Conservation (phyloP, 305 asterid genomes). For the Solanum hybrid region DNA sequence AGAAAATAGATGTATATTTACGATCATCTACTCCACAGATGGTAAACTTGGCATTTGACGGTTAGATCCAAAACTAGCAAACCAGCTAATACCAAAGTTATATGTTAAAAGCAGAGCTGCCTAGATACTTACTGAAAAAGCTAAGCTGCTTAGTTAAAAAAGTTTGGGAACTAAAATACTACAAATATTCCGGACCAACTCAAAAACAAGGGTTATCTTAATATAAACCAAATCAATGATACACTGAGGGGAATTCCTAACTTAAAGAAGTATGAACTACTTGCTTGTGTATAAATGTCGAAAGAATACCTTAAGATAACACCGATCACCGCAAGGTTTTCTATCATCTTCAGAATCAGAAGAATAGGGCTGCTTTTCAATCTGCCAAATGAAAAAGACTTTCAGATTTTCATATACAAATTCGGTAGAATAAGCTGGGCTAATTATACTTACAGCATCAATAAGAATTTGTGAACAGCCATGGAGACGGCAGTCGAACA, state of each 20-base stretch:
- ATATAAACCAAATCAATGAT: not conserved
- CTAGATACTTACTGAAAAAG: not conserved
- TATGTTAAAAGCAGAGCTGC: not conserved
- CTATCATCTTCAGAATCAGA: slow-evolving; percentile 58
- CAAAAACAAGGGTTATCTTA: not conserved
- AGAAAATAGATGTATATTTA: not conserved
- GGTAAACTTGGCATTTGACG: not conserved
- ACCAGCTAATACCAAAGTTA: not conserved
- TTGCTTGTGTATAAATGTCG: not conserved
- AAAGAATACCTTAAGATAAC: slow-evolving; percentile 71
- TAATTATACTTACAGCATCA: slow-evolving; percentile 50
- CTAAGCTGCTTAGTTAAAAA: not conserved
- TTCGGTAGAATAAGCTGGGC: slow-evolving; percentile 3
- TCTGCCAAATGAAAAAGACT: slow-evolving; percentile 37
- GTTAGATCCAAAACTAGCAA: not conserved
- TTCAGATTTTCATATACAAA: slow-evolving; percentile 12
- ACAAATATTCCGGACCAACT: not conserved
- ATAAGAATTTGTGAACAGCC: slow-evolving; percentile 72
- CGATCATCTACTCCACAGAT: not conserved
- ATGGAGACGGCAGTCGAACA: slow-evolving; percentile 90
- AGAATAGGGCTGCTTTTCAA: slow-evolving; percentile 50
- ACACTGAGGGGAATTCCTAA: not conserved
- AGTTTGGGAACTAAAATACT: not conserved
- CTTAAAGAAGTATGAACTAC: not conserved
- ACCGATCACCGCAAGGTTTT: slow-evolving; percentile 77